Base-by-base conservation (phyloP, 768 basidiomycete species). In the Serendipita sp. region DNA sequence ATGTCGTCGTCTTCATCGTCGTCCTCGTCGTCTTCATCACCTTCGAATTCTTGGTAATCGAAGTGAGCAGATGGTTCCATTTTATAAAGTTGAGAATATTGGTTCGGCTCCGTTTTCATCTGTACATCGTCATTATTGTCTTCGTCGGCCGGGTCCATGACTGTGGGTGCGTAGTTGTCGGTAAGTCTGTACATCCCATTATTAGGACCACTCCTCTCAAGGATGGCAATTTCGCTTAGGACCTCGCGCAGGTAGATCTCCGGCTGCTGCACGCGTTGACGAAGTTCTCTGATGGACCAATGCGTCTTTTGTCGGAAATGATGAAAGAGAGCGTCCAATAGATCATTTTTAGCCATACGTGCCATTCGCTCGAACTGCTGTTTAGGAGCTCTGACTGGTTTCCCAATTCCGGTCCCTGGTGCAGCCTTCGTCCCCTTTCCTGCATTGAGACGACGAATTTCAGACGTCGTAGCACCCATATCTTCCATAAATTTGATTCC, bases 301-400 rank as follows among this genome's bases (percentile, higher is more conserved):
- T 83, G 84, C n/a, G 85, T 81, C 48, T 80, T 80, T 66, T 91
- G 84, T 65, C 82, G 80, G 77, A 94, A 97, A 3, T 85, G 77
- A 1, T 74, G 68, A 74, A 94, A 94, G 45, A 96, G 78, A 63
- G 86, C 75, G 72, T 96, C 91, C 72, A 91, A 78, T 5, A 96
- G 80, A 70, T 94, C 87, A 74, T 91, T 87, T 63, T 86, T 80
- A 3, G 91, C 90, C 75, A 96, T 85, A 71, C 93, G 88, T n/a
- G 88, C 86, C 82, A 89, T 87, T 68, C 88, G 87, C 73, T 93
- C 90, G 75, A 87, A 87, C 13, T 81, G 76, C 33, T 86, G 86
- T 68, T 88, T 88, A 16, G 78, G 72, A 1, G 76, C 78, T 71
- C 86, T 88, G 44, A 75, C 58, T 31, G 66, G 63, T 34, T 55